Evolutionary conservation across 2,329 filamentous ascomycete genomes (phyloP).

Genomic region (Aspergillus clavatus): DNA sequence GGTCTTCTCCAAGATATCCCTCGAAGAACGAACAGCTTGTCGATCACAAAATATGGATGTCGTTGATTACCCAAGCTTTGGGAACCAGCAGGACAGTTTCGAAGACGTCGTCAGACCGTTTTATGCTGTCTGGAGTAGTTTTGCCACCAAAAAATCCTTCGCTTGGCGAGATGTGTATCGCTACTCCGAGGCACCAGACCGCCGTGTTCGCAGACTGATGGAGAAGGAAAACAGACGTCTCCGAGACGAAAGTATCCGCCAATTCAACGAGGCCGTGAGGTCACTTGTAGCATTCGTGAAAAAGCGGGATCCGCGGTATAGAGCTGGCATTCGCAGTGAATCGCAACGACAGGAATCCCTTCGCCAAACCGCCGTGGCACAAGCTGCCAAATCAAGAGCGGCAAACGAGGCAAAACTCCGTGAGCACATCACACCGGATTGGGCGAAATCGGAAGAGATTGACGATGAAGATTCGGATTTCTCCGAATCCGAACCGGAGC

Average conservation of each 20-base stretch:
- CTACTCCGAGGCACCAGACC: conserved; percentile 79
- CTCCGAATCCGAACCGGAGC: conserved; percentile 47
- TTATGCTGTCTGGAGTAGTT: conserved; percentile 74
- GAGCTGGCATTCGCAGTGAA: conserved; percentile 70
- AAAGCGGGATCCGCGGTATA: conserved; percentile 84
- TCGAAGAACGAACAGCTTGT: conserved; percentile 72
- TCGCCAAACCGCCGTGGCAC: conserved; percentile 72
- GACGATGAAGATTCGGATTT: conserved; percentile 48
- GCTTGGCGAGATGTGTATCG: conserved; percentile 84
- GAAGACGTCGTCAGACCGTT: conserved; percentile 74
- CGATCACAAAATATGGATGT: conserved; percentile 60
- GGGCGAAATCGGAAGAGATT: conserved; percentile 61
- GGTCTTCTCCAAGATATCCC: conserved; percentile 72
- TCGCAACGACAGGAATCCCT: conserved; percentile 73
- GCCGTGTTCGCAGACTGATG: conserved; percentile 75
- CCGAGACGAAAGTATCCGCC: conserved; percentile 73
- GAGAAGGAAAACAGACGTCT: conserved; percentile 90
- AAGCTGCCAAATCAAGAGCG: conserved; percentile 76
- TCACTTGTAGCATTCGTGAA: conserved; percentile 82
- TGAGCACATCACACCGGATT: conserved; percentile 63
- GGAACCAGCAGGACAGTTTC: conserved; percentile 67
- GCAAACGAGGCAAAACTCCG: conserved; percentile 72
- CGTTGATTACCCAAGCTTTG: conserved; percentile 75
- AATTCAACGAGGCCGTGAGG: conserved; percentile 89
- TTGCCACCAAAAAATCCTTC: conserved; percentile 80